Evolutionary conservation across 257 asterid genomes (phyloP).

Genomic region (Rhazya stricta): DNA sequence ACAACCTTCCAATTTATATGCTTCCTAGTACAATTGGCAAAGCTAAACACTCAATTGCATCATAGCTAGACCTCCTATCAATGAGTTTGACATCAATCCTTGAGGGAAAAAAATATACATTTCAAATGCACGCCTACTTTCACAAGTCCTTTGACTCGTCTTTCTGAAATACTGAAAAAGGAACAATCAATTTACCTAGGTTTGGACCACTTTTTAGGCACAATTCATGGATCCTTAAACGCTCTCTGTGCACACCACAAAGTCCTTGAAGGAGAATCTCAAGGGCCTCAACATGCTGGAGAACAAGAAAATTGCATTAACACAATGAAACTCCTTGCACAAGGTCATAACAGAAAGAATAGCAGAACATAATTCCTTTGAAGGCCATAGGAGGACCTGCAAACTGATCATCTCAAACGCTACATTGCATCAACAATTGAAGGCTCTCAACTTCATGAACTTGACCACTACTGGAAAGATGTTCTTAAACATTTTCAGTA

Average conservation of each 20-base stretch:
- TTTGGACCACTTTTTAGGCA: constrained; percentile 80
- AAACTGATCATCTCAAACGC: neutral
- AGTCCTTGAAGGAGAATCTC: constrained; percentile 97
- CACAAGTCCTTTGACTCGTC: neutral
- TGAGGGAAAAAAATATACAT: no score
- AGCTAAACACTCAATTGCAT: neutral
- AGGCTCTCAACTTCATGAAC: neutral
- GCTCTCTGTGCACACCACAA: constrained; percentile 77
- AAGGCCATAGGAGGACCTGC: neutral
- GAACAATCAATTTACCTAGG: constrained; percentile 46
- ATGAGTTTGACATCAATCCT: neutral
- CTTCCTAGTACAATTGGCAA: neutral
- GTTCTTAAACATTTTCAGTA: neutral
- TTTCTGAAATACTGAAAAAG: neutral
- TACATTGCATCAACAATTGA: neutral
- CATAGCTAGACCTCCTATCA: neutral
- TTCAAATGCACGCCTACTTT: neutral
- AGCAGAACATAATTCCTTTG: neutral
- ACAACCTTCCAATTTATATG: neutral
- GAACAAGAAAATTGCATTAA: constrained; percentile 13
- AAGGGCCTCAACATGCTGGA: constrained; percentile 88
- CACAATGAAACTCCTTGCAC: constrained; percentile 6
- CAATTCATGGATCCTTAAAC: constrained; percentile 73
- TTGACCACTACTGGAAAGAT: neutral
- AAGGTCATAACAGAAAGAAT: neutral